These are phyloP conservation scores for Aspergillus melleus DNA, from an alignment of 2,329 filamentous ascomycete genomes.

Conservation along the genomic window DNA sequence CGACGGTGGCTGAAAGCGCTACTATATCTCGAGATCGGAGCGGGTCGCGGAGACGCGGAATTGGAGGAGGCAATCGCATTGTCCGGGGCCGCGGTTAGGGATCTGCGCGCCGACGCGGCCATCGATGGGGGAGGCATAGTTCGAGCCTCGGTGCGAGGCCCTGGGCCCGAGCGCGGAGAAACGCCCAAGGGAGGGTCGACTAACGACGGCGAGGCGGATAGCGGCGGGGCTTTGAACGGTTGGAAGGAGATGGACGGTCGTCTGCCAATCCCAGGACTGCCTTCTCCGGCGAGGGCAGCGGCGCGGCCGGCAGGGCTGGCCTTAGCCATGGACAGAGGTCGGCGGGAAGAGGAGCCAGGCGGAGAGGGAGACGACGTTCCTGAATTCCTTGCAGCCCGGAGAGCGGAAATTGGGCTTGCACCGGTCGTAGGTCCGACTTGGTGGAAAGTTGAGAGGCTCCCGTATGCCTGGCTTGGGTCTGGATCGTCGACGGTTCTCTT, in stretches of 20 bases:
- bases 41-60: constrained; percentile 75
- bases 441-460: constrained; percentile 85
- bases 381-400: constrained; percentile 66
- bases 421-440: constrained; percentile 71
- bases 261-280: constrained; percentile 56
- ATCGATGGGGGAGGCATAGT: constrained; percentile 40
- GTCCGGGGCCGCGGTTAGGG: constrained; percentile 59
- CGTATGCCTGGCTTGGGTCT: constrained; percentile 78
- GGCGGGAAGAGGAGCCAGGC: constrained; percentile 52
- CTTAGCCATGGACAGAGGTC: constrained; percentile 42
- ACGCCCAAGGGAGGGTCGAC: constrained; percentile 50
- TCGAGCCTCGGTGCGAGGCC: constrained; percentile 44
- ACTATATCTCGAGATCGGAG: constrained; percentile 79
- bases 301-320: constrained; percentile 33
- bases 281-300: constrained; percentile 46
- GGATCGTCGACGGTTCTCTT: constrained; percentile 51
- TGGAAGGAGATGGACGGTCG: constrained; percentile 87
- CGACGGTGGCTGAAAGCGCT: constrained; percentile 91
- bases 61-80: constrained; percentile 64
- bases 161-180: constrained; percentile 51
- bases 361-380: constrained; percentile 52
- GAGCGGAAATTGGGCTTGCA: constrained; percentile 81
- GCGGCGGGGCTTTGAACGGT: constrained; percentile 91
- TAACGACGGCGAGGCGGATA: constrained; percentile 81
- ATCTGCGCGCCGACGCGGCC: constrained; percentile 38